Base-by-base conservation (phyloP, 1,284 basidiomycete genomes). In the Rhodotorula sp. region DNA sequence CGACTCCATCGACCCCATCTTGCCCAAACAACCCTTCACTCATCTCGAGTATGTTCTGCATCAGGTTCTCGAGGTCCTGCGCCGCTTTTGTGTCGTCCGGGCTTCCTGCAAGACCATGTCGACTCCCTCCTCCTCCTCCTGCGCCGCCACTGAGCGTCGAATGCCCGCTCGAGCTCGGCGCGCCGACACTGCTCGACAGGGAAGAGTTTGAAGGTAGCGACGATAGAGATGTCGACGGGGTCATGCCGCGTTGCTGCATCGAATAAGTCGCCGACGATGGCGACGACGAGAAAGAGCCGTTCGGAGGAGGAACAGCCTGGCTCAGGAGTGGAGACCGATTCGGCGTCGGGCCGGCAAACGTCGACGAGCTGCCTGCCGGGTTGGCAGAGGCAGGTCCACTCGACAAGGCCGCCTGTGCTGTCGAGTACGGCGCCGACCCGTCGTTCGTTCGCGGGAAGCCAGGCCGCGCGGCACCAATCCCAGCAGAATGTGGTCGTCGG, bases 41-140 rank as follows among this genome's bases (percentile, higher is more conserved):
- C 65, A 70, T 67, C 54, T 55, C 66, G 55, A 68, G 48, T 34
- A 71, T 71, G 49, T 61, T 71, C 63, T 55, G 48, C 70, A 71
- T 71, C 18, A 71, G 23, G n/a, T 43, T 60, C 45, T 71, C 70
- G 49, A 71, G 61, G 56, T 71, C 70, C 47, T 68, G 66, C 4
- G 65, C 70, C 34, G 70, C 66, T n/a, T 64, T 66, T 23, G 62
- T 61, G 15, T 67, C 70, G 50, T 63, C 70, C 26, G 69, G 69
- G 8, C 59, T 71, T 1, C 64, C 31, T 38, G 68, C 47, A 2
- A 55, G 54, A 0, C 48, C 60, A 43, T 56, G 8, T 31, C 38
- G 19, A 15, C 34, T 5, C 2, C 31, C 48, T 43, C 38, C 48
- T 43, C 38, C 38, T 43, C 38, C 38, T 43, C 8, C 28, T 28